phyloP scores from a whole-genome alignment of 179 eudicot species.

The Heliamphora pulchella region DNA sequence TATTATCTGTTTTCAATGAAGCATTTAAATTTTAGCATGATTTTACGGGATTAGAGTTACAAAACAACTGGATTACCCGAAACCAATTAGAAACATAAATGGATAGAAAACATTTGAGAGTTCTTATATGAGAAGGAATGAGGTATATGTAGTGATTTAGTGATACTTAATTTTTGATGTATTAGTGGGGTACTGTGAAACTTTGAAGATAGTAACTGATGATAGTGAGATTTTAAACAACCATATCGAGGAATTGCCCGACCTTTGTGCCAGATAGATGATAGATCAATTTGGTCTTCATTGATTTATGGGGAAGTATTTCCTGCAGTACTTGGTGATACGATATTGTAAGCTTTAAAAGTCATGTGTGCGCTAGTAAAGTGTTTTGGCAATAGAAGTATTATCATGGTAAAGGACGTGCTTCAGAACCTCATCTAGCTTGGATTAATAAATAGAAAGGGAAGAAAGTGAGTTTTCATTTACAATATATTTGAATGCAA shows the following conservation, averaged over 20 bases:
- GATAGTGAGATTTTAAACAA: too few relatives aligned
- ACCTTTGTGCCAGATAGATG: background rate
- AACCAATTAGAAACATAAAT: too few relatives aligned
- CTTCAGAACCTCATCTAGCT: background rate
- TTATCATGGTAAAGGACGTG: background rate
- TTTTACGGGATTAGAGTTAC: too few relatives aligned
- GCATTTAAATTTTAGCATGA: background rate
- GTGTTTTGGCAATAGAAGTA: too few relatives aligned
- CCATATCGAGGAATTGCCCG: background rate
- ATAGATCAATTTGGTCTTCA: background rate
- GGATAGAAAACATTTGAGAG: background rate
- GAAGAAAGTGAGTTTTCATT: background rate
- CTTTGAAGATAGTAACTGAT: background rate
- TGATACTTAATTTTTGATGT: too few relatives aligned
- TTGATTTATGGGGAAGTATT: background rate
- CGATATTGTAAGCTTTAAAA: background rate
- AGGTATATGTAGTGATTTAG: background rate
- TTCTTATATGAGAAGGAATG: constrained; percentile 3
- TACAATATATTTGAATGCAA: background rate
- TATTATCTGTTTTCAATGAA: background rate
- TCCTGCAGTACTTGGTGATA: background rate
- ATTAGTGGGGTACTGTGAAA: too few relatives aligned
- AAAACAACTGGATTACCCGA: too few relatives aligned
- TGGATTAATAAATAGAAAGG: background rate
- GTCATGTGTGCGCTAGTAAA: background rate